These are phyloP conservation scores for Malus fusca DNA, from an alignment of 306 rosid species.

Conservation along the genomic window DNA sequence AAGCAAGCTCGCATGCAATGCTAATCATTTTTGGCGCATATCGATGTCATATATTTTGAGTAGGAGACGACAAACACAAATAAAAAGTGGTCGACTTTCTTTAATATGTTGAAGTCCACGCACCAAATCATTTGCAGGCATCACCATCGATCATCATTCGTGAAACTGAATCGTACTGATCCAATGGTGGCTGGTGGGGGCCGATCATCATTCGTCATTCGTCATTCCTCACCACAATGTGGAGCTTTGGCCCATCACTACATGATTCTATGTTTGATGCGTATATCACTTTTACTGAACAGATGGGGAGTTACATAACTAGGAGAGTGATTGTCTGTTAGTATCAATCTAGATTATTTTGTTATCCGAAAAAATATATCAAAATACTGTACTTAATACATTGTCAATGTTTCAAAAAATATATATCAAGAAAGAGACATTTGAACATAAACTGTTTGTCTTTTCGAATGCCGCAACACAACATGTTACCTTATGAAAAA, in stretches of 20 bases:
- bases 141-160: conserved; percentile 28
- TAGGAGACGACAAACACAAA: not conserved
- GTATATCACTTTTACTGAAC: not conserved
- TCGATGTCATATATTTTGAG: too few species aligned
- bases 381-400: too few species aligned
- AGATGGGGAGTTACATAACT: not conserved
- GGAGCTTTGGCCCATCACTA: not conserved
- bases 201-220: not conserved
- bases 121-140: conserved; percentile 45
- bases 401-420: too few species aligned
- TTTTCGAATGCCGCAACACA: too few species aligned
- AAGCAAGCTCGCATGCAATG: too few species aligned
- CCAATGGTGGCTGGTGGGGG: not conserved
- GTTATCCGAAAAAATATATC: too few species aligned
- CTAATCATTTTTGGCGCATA: too few species aligned
- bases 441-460: too few species aligned
- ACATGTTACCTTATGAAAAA: too few species aligned
- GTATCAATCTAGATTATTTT: too few species aligned
- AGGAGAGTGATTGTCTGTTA: too few species aligned
- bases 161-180: not conserved
- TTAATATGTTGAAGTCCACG: conserved; percentile 7
- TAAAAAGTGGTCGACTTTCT: not conserved
- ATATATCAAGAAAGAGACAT: too few species aligned
- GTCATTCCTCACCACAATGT: not conserved
- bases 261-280: not conserved